These are phyloP conservation scores for Trypanosoma grayi DNA, from an alignment of 208 protist species.

Conservation along the genomic window DNA sequence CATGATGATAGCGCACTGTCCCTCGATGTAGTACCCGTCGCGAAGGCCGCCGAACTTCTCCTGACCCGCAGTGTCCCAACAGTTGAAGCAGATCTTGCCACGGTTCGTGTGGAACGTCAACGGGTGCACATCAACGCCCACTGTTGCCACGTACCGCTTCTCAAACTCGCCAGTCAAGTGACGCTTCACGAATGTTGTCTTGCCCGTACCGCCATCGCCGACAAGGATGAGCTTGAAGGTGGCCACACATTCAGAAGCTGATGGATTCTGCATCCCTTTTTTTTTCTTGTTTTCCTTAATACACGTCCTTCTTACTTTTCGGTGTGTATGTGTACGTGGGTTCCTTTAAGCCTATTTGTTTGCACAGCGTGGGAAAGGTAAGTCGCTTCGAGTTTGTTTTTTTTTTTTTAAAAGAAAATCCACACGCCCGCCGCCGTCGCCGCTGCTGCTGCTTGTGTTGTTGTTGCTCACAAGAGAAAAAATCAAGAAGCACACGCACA, in stretches of 20 bases:
- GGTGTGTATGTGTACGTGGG: too few relatives aligned
- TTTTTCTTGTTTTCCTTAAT: slow-evolving; percentile 7
- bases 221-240: slow-evolving; percentile 99
- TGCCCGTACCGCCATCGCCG: slow-evolving; percentile 99
- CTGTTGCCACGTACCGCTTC: slow-evolving; percentile 98
- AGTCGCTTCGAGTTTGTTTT: slow-evolving; percentile 1
- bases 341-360: too few relatives aligned
- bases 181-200: slow-evolving; percentile 99
- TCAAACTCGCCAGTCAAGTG: slow-evolving; percentile 99
- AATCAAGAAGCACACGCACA: slow-evolving; percentile 22
- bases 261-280: slow-evolving; percentile 27
- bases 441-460: background rate
- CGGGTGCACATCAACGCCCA: slow-evolving; percentile 97
- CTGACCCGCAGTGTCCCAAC: slow-evolving; percentile 99
- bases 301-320: background rate
- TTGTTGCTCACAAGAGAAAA: slow-evolving; percentile 10
- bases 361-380: background rate
- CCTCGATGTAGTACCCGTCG: slow-evolving; percentile 99
- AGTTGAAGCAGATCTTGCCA: slow-evolving; percentile 99
- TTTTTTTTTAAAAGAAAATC: background rate
- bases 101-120: slow-evolving; percentile 99
- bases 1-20: slow-evolving; percentile 99
- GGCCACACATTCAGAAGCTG: slow-evolving; percentile 56
- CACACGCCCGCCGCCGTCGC: background rate
- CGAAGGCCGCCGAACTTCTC: slow-evolving; percentile 99